These are phyloP conservation scores for Lophiostoma macrostomum DNA, from an alignment of 495 filamentous ascomycete species.

Conservation along the genomic window DNA sequence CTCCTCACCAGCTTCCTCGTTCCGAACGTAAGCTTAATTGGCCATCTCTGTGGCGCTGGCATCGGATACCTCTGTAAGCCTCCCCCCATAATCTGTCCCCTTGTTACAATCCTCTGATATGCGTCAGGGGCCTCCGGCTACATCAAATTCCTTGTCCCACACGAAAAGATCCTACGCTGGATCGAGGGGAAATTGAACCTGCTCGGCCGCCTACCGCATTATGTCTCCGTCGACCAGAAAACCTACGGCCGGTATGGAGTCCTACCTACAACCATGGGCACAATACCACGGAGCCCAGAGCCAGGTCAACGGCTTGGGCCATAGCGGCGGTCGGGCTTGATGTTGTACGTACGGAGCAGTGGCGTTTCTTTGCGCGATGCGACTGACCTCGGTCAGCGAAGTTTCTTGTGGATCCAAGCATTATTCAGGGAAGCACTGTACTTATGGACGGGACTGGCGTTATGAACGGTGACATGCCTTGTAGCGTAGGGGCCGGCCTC, in stretches of 20 bases:
- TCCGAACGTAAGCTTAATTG: constrained; percentile 77
- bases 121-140: constrained; percentile 72
- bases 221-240: constrained; percentile 90
- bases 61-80: constrained; percentile 82
- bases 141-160: constrained; percentile 77
- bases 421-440: no score
- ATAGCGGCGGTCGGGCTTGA: neutral
- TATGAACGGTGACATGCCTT: no score
- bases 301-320: constrained; percentile 24
- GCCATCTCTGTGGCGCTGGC: constrained; percentile 75
- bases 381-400: neutral
- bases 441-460: no score
- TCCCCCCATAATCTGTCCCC: neutral
- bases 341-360: neutral
- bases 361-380: neutral
- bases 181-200: constrained; percentile 83
- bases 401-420: no score
- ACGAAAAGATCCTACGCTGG: constrained; percentile 75
- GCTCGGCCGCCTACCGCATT: constrained; percentile 76
- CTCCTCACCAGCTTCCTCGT: constrained; percentile 68
- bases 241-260: constrained; percentile 94
- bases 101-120: neutral
- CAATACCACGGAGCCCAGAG: constrained; percentile 21
- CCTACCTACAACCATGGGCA: constrained; percentile 55
- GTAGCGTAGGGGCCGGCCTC: no score